Evolutionary conservation across 176 grass and related monocot genomes (phyloP), one percentile per base, ranked within the genome.

Genomic region (Triticum dicoccoides): DNA sequence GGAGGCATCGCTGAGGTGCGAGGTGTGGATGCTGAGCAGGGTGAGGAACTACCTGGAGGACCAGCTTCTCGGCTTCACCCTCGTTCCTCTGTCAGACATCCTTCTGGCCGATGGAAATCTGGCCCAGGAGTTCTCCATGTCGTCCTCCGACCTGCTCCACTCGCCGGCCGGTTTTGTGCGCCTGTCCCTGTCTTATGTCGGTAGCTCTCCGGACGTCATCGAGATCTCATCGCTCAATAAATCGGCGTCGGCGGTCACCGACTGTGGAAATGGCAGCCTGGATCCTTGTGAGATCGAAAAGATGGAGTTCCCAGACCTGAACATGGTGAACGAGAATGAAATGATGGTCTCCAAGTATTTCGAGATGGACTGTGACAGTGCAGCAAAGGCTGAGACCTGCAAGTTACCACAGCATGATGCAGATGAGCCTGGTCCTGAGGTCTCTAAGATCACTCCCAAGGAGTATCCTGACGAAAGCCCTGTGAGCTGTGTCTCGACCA

Each of bases 1-100:
- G 11, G 91, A 92, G 21, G 80, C 76, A 10, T 91, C 97, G 0
- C 85, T 98, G 39, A 90, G 81, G 39, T 98, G 96, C 6, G 96
- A 96, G 89, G 82, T 98, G 39, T 98, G 92, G 94, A 98, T 98
- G 97, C 45, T 98, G 17, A 98, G 97, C 44, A 84, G 94, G 82
- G 92, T 94, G 33, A 94, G 89, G 75, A 98, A 98, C 75, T 98
- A 98, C 80, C 80, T 98, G 17, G 88, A 96, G 65, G 97, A 98
- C 66, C 97, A 96, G 76, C 90, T 98, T 56, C 93, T 98, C 20
- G 97, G 97, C 12, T 86, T 98, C 29, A 86, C 97, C 20, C 65
- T 96, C 39, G 76, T 98, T 59, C 94, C 94, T 72, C 86, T 96
- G 42, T 88, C 85, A 23, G 89, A 98, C 52, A 88, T 96, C 20